phyloP scores from a whole-genome alignment of 2,329 filamentous ascomycete species.

The Raffaelea arxii region DNA sequence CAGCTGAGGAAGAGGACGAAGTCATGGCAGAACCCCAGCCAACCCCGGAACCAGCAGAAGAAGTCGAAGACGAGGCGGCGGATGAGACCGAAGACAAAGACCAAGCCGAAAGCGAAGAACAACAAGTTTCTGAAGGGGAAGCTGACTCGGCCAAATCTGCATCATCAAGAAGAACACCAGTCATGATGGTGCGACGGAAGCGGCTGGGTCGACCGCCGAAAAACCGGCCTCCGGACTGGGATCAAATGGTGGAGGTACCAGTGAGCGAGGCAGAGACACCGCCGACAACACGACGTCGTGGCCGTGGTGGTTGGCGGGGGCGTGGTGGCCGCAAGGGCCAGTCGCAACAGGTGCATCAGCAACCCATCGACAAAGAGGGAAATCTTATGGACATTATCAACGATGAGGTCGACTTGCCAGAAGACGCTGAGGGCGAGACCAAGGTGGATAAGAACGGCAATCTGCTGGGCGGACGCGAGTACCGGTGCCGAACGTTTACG shows the following conservation, averaged over 20 bases:
- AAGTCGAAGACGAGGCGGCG: constrained; percentile 25
- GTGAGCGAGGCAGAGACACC: constrained; percentile 31
- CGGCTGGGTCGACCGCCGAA: constrained; percentile 80
- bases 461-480: constrained; percentile 75
- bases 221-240: constrained; percentile 73
- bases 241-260: constrained; percentile 48
- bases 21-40: constrained; percentile 29
- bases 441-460: constrained; percentile 90
- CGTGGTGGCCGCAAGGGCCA: constrained; percentile 58
- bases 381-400: constrained; percentile 83
- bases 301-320: constrained; percentile 62
- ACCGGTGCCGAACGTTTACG: constrained; percentile 91
- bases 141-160: constrained; percentile 38
- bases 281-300: constrained; percentile 53
- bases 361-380: constrained; percentile 87
- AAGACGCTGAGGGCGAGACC: constrained; percentile 78
- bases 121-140: constrained; percentile 26
- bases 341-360: constrained; percentile 60
- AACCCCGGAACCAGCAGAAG: constrained; percentile 13
- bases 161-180: constrained; percentile 46
- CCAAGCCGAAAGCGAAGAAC: constrained; percentile 28
- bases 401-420: constrained; percentile 83
- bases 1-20: constrained; percentile 38
- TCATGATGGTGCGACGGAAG: constrained; percentile 59
- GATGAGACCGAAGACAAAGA: constrained; percentile 30